A percentile compares a stretch with the other conserved stretches of the same genome.
Conservation (phyloP, 768 basidiomycete genomes). For the Hygrocybe coccinea region DNA sequence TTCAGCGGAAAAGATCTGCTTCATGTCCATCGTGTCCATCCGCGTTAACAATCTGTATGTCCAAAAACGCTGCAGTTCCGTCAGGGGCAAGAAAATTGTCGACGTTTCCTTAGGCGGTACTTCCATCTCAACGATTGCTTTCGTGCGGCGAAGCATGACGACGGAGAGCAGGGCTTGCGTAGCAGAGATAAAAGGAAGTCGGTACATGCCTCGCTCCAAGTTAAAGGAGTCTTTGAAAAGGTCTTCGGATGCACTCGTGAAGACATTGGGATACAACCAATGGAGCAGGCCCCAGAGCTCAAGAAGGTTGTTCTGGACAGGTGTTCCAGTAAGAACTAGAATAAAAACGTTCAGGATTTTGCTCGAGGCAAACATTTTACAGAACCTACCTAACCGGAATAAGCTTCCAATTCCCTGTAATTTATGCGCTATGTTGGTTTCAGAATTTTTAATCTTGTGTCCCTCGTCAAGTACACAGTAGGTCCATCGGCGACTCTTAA, state of each 20-base stretch:
- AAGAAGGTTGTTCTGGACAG: conserved; percentile 61
- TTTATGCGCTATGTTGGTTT: conserved; percentile 48
- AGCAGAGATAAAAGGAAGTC: conserved; percentile 43
- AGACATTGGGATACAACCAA: conserved; percentile 53
- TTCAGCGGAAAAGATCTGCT: conserved; percentile 41
- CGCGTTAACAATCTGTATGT: conserved; percentile 51
- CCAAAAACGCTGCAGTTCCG: conserved; percentile 60
- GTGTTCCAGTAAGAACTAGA: conserved; percentile 66
- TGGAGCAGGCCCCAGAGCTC: conserved; percentile 55
- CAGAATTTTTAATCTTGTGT: conserved; percentile 69
- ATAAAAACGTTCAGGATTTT: not conserved
- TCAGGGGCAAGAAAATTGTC: conserved; percentile 53
- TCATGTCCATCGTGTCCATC: conserved; percentile 45
- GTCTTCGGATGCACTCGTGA: conserved; percentile 43
- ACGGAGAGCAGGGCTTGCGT: conserved; percentile 44
- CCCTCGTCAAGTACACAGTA: conserved; percentile 63
- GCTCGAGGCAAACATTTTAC: not conserved
- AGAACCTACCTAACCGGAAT: conserved; percentile 47
- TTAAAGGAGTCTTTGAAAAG: conserved; percentile 52
- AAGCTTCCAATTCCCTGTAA: conserved; percentile 53
- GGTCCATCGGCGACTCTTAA: conserved; percentile 54
- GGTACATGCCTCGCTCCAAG: conserved; percentile 49
- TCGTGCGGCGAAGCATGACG: conserved; percentile 61
- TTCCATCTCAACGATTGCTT: conserved; percentile 39
- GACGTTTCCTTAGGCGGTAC: conserved; percentile 57